Conservation (phyloP, 768 basidiomycete genomes). For the Mycena leptocephala region DNA sequence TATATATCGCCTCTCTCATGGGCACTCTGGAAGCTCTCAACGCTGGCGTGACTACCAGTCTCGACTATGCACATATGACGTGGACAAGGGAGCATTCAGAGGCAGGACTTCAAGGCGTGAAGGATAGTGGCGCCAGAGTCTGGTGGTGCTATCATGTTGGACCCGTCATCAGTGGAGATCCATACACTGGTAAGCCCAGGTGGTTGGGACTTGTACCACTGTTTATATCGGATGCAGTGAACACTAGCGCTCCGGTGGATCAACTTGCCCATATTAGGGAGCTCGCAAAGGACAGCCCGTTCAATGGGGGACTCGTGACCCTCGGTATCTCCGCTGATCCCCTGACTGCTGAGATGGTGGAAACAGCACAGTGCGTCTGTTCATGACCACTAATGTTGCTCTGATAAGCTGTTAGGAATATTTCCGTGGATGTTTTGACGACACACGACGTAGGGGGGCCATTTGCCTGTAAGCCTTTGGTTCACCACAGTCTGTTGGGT, state of each 20-base stretch:
- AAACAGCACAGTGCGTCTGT: slow-evolving; percentile 12
- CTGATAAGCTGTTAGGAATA: slow-evolving; percentile 12
- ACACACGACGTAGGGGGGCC: slow-evolving; percentile 15
- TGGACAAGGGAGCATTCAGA: slow-evolving; percentile 22
- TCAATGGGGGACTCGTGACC: too few species aligned
- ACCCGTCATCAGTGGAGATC: slow-evolving; percentile 21
- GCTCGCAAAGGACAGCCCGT: too few species aligned
- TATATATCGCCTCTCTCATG: too few species aligned
- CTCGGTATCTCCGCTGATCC: too few species aligned
- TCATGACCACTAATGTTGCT: not conserved
- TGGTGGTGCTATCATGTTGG: too few species aligned
- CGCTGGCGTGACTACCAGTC: slow-evolving; percentile 14
- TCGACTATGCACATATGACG: slow-evolving; percentile 25
- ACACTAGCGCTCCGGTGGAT: too few species aligned
- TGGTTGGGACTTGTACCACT: slow-evolving; percentile 15
- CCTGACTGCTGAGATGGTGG: slow-evolving; percentile 6
- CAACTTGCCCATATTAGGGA: too few species aligned
- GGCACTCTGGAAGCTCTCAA: too few species aligned
- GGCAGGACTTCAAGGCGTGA: slow-evolving; percentile 10
- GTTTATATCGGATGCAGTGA: slow-evolving; percentile 1
- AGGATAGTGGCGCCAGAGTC: slow-evolving; percentile 18
- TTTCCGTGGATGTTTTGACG: too few species aligned
- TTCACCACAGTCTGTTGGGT: not conserved
- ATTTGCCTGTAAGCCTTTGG: slow-evolving; percentile 2
- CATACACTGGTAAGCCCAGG: not conserved